Conservation (phyloP, 805 yeast species). For the Cyberlindnera bimundalis region DNA sequence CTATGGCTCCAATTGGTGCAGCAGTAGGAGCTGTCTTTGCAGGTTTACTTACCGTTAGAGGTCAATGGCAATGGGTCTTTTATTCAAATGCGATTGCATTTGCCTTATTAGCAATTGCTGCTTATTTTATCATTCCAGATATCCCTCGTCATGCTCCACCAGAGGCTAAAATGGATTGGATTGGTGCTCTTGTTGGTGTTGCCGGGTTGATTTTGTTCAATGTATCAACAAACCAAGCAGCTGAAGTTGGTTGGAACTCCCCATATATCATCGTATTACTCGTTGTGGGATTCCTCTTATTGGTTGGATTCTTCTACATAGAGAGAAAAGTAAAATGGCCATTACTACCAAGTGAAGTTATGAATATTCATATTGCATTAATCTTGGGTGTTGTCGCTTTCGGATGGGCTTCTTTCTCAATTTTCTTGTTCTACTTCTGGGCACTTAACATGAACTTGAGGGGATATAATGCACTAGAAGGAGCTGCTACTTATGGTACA, state of each 20-base stretch:
- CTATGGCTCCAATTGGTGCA: slow-evolving; percentile 65
- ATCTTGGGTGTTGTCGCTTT: slow-evolving; percentile 49
- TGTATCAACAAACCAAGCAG: slow-evolving; percentile 74
- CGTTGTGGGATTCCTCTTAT: slow-evolving; percentile 42
- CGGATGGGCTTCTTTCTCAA: slow-evolving; percentile 80
- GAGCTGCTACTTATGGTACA: slow-evolving; percentile 45
- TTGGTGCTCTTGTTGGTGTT: slow-evolving; percentile 57
- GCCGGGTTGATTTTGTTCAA: slow-evolving; percentile 59
- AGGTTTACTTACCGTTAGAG: slow-evolving; percentile 41
- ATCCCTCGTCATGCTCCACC: slow-evolving; percentile 19
- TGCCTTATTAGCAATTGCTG: slow-evolving; percentile 28
- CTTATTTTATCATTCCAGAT: slow-evolving; percentile 34
- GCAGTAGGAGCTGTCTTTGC: slow-evolving; percentile 49
- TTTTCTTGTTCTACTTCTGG: slow-evolving; percentile 66
- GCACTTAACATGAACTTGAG: slow-evolving; percentile 48
- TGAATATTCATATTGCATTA: slow-evolving; percentile 43
- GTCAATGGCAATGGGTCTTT: slow-evolving; percentile 50
- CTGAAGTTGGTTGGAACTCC: slow-evolving; percentile 61
- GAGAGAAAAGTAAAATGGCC: slow-evolving; percentile 50
- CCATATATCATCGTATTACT: slow-evolving; percentile 58
- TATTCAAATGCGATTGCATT: slow-evolving; percentile 39
- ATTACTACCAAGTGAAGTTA: slow-evolving; percentile 47
- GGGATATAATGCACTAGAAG: slow-evolving; percentile 42
- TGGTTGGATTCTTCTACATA: slow-evolving; percentile 44
- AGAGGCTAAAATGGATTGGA: slow-evolving; percentile 40